These are phyloP conservation scores for Dendrostoma leiphaemia DNA, from an alignment of 2,329 filamentous ascomycete species.

Conservation along the genomic window DNA sequence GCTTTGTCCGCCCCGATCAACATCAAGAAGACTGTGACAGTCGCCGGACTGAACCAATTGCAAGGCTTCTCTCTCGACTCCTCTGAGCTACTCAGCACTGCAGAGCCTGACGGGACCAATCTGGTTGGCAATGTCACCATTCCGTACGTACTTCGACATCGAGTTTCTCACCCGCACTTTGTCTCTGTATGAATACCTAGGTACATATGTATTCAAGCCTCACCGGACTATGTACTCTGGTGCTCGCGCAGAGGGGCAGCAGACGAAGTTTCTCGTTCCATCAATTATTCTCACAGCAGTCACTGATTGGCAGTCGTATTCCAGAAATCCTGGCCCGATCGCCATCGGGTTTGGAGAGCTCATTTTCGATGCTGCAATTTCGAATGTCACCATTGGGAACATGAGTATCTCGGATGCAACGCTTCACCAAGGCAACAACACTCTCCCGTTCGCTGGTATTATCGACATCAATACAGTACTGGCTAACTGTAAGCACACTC, in stretches of 20 bases:
- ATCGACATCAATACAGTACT: not conserved
- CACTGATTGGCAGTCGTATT: not conserved
- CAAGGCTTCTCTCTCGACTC: slow-evolving; percentile 4
- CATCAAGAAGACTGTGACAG: slow-evolving; percentile 4
- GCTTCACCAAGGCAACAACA: slow-evolving; percentile 5
- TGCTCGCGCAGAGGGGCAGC: too few relatives aligned
- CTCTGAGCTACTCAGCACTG: not conserved
- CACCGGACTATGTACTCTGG: too few relatives aligned
- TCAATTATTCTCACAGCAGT: not conserved
- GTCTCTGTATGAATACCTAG: too few relatives aligned
- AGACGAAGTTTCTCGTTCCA: too few relatives aligned
- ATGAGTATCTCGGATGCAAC: slow-evolving; percentile 1
- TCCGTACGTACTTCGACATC: not conserved
- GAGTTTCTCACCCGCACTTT: too few relatives aligned
- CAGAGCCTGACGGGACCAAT: slow-evolving; percentile 2
- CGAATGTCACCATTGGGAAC: not conserved
- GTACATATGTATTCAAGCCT: too few relatives aligned
- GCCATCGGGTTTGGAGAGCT: slow-evolving; percentile 3
- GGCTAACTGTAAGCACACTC: not conserved
- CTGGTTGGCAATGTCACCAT: slow-evolving; percentile 4
- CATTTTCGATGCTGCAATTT: slow-evolving; percentile 2
- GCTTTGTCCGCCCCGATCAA: not conserved
- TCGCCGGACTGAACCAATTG: slow-evolving; percentile 4
- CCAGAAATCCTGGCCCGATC: not conserved
- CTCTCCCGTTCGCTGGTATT: slow-evolving; percentile 3